phyloP scores from a whole-genome alignment of 805 yeast species.

The Starmerella tilneyi region DNA sequence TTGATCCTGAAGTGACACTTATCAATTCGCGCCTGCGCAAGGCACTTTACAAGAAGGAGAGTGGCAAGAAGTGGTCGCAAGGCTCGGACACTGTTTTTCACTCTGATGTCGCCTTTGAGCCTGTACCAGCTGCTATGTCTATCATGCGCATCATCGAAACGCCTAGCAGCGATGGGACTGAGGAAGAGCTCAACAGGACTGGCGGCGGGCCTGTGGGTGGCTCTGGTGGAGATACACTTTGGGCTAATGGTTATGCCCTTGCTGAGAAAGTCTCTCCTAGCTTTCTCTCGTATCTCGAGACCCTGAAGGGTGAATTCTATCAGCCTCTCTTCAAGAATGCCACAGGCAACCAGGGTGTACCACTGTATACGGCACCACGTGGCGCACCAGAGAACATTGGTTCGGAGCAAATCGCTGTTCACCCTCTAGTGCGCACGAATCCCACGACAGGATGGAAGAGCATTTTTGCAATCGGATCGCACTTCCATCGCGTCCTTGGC shows the following conservation, averaged over 20 bases:
- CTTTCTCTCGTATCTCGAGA: constrained; percentile 39
- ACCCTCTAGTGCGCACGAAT: constrained; percentile 53
- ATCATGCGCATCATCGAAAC: constrained; percentile 42
- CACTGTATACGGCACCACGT: constrained; percentile 38
- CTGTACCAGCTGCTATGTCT: constrained; percentile 48
- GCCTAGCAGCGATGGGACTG: constrained; percentile 37
- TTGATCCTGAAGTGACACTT: constrained; percentile 29
- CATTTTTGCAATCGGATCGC: constrained; percentile 43
- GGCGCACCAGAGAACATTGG: constrained; percentile 26
- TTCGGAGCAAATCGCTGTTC: constrained; percentile 36
- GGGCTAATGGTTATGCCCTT: constrained; percentile 45
- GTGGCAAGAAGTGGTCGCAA: constrained; percentile 23
- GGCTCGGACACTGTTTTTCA: constrained; percentile 36
- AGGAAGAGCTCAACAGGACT: constrained; percentile 13
- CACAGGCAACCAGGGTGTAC: constrained; percentile 37
- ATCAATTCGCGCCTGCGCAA: constrained; percentile 23
- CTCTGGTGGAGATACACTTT: constrained; percentile 43
- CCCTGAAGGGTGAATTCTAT: constrained; percentile 34
- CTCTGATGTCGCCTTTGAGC: constrained; percentile 47
- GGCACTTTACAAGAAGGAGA: constrained; percentile 18
- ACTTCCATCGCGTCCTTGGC: constrained; percentile 45
- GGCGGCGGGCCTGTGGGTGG: constrained; percentile 24
- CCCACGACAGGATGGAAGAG: constrained; percentile 58
- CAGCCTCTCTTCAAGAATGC: constrained; percentile 37
- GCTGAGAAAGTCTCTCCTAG: constrained; percentile 45